phyloP scores from a whole-genome alignment of 257 asterid species.

The Ehretia macrophylla region DNA sequence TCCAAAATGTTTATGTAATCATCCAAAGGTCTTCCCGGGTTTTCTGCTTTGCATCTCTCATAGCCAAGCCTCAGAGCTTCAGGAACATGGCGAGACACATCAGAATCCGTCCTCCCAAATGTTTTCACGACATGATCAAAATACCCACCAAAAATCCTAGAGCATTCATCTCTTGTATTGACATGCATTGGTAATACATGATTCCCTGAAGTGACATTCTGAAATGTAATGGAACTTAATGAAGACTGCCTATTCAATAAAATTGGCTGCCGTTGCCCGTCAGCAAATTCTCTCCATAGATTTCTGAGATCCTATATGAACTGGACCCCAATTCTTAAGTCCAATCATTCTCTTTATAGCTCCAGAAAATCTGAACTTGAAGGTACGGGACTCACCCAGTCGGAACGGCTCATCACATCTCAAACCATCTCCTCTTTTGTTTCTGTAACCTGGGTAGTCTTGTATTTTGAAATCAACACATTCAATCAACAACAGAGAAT shows the following conservation, averaged over 20 bases:
- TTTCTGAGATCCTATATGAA: not conserved
- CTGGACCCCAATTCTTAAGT: not conserved
- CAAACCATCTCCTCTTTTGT: slow-evolving; percentile 56
- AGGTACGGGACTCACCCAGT: slow-evolving; percentile 44
- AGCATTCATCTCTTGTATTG: slow-evolving; percentile 17
- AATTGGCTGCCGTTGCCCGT: slow-evolving; percentile 3
- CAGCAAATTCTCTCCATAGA: not conserved
- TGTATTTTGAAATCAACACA: slow-evolving; percentile 31
- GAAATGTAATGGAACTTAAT: not conserved
- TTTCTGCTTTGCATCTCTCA: slow-evolving; percentile 20
- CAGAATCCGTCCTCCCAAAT: slow-evolving; percentile 33
- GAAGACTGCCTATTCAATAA: slow-evolving; percentile 5
- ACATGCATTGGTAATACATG: not conserved
- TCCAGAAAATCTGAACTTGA: slow-evolving; percentile 28
- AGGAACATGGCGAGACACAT: slow-evolving; percentile 17
- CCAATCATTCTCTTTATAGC: not conserved
- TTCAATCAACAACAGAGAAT: slow-evolving; percentile 21
- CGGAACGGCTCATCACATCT: slow-evolving; percentile 40
- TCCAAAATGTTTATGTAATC: slow-evolving; percentile 35
- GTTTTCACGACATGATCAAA: slow-evolving; percentile 31
- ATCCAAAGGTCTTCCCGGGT: slow-evolving; percentile 15
- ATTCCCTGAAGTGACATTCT: not conserved
- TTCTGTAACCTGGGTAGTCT: slow-evolving; percentile 49
- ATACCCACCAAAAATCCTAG: slow-evolving; percentile 28
- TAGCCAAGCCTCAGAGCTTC: slow-evolving; percentile 32